Evolutionary conservation across 2,329 filamentous ascomycete species (phyloP), one percentile per base, ranked within the genome.

Genomic region (Sphaerostilbella broomeana): DNA sequence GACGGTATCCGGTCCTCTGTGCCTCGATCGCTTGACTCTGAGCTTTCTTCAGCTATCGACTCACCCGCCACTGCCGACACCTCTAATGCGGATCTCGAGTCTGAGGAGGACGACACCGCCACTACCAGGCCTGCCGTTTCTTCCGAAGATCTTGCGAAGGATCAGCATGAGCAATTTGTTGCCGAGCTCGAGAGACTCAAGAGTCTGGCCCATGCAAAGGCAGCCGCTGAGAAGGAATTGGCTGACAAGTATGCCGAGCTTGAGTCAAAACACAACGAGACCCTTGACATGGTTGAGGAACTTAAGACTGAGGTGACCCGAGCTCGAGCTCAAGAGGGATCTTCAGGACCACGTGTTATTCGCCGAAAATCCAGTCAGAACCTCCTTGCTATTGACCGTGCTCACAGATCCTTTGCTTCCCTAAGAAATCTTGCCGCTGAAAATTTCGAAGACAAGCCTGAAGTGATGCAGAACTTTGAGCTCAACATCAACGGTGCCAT

Each of bases 351-450:
- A 5, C 75, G 78, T 21, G 79, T 95, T 50, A 89, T 95, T 53
- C 85, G 89, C 47, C 81, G 90, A 53, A 95, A 95, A 66, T 94
- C 88, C 4, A 94, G 87, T 57, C 88, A 95, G 60, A 92, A 84
- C 45, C 72, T 94, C 28, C 79, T 92, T 64, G 79, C 81, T 19
- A 85, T 89, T 47, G 92, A 98, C 61, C 84, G 90, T 40, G 88
- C 90, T 6, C 89, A 95, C 52, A 80, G 92, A 43, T 94, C 89
- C 3, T 87, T 97, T 52, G 84, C 86, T 1, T 87, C 88, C 2
- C 76, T 98, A 24, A 82, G 89, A 43, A 94, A 89, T 53, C 83
- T 98, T 54, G 89, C 88, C 2, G 65, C 79, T 0, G 89, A 97
- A 50, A 86, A 88, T 53, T 86, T 98, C 47, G 86, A 92, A 47